Evolutionary conservation across 208 protist species (phyloP).

Genomic region (Acanthamoeba triangularis): DNA sequence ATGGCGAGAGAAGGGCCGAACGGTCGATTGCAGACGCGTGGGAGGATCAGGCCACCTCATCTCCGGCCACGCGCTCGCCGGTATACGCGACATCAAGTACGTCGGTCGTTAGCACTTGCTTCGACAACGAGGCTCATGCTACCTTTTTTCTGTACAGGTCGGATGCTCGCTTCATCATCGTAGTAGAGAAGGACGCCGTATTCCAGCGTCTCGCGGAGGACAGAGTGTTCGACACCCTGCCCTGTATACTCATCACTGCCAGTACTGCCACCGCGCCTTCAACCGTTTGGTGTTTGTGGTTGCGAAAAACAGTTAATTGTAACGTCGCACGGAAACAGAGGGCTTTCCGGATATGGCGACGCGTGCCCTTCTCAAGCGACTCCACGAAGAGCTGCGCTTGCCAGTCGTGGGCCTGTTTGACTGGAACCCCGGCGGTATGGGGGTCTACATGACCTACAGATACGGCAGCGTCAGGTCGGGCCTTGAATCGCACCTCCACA

Average conservation of each 20-base stretch:
- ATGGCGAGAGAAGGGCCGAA: background rate
- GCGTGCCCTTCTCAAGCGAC: background rate
- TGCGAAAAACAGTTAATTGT: too few relatives aligned
- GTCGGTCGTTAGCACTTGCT: background rate
- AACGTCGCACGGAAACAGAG: background rate
- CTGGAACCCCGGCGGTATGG: constrained; percentile 41
- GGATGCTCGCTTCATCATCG: constrained; percentile 33
- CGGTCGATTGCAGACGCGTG: background rate
- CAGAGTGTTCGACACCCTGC: constrained; percentile 40
- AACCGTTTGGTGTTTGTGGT: background rate
- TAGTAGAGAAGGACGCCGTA: constrained; percentile 62
- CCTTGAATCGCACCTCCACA: background rate
- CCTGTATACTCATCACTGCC: constrained; percentile 47
- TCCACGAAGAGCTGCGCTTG: constrained; percentile 25
- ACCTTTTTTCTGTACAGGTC: background rate
- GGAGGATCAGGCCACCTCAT: background rate
- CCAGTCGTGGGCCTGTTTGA: constrained; percentile 65
- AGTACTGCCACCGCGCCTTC: background rate
- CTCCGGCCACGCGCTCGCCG: background rate
- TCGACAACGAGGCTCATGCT: too few relatives aligned
- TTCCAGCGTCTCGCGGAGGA: constrained; percentile 70
- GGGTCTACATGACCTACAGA: constrained; percentile 10
- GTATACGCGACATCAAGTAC: background rate
- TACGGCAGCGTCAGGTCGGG: constrained; percentile 39
- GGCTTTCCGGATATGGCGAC: constrained; percentile 67